Base-by-base conservation (phyloP, 495 filamentous ascomycete genomes). In the Penicillium antarcticum region DNA sequence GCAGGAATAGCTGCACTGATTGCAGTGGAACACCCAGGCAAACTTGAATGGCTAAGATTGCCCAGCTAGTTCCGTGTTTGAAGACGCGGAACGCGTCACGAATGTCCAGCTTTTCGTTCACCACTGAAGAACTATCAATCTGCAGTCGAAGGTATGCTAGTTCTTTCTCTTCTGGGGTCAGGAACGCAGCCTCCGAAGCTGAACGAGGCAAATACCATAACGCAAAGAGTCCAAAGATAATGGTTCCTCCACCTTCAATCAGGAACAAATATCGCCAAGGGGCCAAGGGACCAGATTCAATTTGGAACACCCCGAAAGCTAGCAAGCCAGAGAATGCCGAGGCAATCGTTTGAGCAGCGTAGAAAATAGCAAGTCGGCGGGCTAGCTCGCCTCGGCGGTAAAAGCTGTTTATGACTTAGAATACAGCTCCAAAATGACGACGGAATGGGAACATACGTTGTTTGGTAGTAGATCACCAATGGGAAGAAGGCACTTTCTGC, bases 381-480 rank as follows among this genome's bases (percentile, higher is more conserved):
- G 86, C 87, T 9, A 91, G 75, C 58, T 89, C 87, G n/a, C 82
- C 81, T 33, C 87, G 80, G 11, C 83, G 80, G 51, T 89, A 89
- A 63, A 91, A 89, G 24, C 48, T 55, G 11, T 16, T 5, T 26
- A 23, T 31, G 12, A 42, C 31, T 6, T 9, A 24, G 3, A 36
- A 11, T 17, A 8, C 1, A 11, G 18, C 5, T 17, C 11, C 8
- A 31, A 29, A 8, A 29, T 7, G 8, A 23, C 0, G 13, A 1
- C 19, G 5, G 31, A 34, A 3, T 5, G 18, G 12, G 11, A 9
- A 31, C 47, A 16, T 55, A 59, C 14, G 71, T 74, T n/a, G 76
- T 78, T 33, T 70, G 65, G 45, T 80, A 79, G 49, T 78, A 80
- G 45, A 78, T 80, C 18, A 81, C 85, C 45, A 85, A 62, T 4